These are phyloP conservation scores for Pseudozyma sp. DNA, from an alignment of 1,284 basidiomycete genomes.

Conservation along the genomic window DNA sequence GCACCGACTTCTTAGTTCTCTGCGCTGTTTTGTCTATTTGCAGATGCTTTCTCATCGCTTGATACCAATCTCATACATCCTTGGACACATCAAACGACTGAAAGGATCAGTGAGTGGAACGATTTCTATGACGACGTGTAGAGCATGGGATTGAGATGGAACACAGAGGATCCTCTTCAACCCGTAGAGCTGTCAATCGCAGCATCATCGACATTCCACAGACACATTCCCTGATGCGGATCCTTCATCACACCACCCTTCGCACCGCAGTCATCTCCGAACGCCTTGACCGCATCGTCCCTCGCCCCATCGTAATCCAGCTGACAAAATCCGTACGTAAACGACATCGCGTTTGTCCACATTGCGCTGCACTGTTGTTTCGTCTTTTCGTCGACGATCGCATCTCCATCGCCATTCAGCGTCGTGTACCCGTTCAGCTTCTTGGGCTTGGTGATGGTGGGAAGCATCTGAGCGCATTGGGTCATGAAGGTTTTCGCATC, in stretches of 20 bases:
- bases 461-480: conserved; percentile 29
- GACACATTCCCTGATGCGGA: conserved; percentile 25
- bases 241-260: conserved; percentile 33
- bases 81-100: too few species aligned
- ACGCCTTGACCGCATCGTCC: conserved; percentile 19
- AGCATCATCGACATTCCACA: conserved; percentile 42
- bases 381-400: conserved; percentile 36
- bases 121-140: too few species aligned
- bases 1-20: conserved; percentile 36
- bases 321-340: conserved; percentile 40
- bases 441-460: conserved; percentile 25
- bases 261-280: conserved; percentile 17
- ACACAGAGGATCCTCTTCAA: background rate
- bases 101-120: too few species aligned
- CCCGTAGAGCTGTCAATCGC: conserved; percentile 5
- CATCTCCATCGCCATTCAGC: conserved; percentile 5
- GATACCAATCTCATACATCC: conserved; percentile 16
- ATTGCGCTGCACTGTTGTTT: conserved; percentile 29
- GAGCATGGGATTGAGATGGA: too few species aligned
- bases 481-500: conserved; percentile 14
- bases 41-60: background rate
- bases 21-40: background rate
- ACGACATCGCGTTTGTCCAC: conserved; percentile 31
- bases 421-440: conserved; percentile 26
- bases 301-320: conserved; percentile 28